Base-by-base conservation (phyloP, 164 flowering plant genomes). In the Protea cynaroides region DNA sequence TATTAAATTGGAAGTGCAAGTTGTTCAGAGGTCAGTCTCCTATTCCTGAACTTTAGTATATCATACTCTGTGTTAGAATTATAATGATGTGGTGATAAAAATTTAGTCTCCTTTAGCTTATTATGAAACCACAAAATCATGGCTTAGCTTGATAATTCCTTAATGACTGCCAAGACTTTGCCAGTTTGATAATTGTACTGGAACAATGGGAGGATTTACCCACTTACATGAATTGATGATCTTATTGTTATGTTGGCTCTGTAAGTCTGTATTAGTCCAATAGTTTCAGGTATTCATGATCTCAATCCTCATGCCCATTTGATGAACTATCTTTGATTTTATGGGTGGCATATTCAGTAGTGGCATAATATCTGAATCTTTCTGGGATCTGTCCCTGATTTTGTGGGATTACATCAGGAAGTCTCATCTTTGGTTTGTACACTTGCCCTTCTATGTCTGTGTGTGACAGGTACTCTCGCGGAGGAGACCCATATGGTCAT, bases 401-500 rank as follows among this genome's bases (percentile, higher is more conserved):
- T 23, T 22, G 24, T 3, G 11, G 24, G 10, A 23, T 23, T 18
- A 15, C 17, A 12, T 54, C 65, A 62, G 65, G 19, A 36, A 34
- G n/a, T 51, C 23, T 61, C 47, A 49, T 65, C 25, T 65, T 29
- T 29, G 2, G 8, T 1, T 17, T 40, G 23, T 17, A 49, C 11
- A 8, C 14, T 23, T 54, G 0, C 6, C 14, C 21, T 61, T 29
- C 4, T 38, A 57, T 58, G 25, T 50, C 14, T 3, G 44, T 58
- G 25, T 50, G 12, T 3, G 44, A 54, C 73, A 95, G 97, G 68
- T 95, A 95, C 70, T 78, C 79, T 21, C 57, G 72, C 43, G 67
- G 55, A 51, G 97, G 99, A 69, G 99, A 95, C 55, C 85, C 83
- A 11, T 25, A 15, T 0, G 99, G 99, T 18, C 86, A 69, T 19